A percentile compares a stretch with the other conserved stretches of the same genome.
These are phyloP conservation scores for Inonotus hispidus DNA, from an alignment of 1,284 basidiomycete species.

Conservation along the genomic window DNA sequence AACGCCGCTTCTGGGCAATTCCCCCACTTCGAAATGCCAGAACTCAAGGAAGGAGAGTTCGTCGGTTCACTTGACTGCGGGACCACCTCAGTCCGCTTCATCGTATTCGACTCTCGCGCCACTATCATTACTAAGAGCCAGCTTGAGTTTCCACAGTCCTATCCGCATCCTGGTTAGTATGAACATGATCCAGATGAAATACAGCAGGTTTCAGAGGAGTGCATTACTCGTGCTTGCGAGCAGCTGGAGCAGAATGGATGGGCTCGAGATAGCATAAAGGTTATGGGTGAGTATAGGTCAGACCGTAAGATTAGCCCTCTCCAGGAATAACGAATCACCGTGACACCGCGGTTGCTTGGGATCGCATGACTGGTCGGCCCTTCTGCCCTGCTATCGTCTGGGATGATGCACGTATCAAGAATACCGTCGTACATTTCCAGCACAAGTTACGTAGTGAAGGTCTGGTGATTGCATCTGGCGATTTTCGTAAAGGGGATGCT, in stretches of 20 bases:
- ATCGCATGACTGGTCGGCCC: slow-evolving; percentile 82
- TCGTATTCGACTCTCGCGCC: slow-evolving; percentile 88
- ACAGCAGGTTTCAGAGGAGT: slow-evolving; percentile 69
- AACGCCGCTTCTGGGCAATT: neutral
- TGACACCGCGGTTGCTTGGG: slow-evolving; percentile 96
- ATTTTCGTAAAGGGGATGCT: slow-evolving; percentile 69
- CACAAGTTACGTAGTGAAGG: slow-evolving; percentile 70
- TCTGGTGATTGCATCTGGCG: slow-evolving; percentile 65
- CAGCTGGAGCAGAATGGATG: slow-evolving; percentile 74
- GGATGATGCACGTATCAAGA: slow-evolving; percentile 90
- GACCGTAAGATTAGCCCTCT: slow-evolving; percentile 16
- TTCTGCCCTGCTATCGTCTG: slow-evolving; percentile 92
- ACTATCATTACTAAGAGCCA: slow-evolving; percentile 86
- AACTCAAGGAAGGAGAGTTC: slow-evolving; percentile 63
- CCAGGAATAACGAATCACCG: slow-evolving; percentile 96
- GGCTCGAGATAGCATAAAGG: slow-evolving; percentile 78
- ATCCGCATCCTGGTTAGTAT: slow-evolving; percentile 94
- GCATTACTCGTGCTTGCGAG: slow-evolving; percentile 72
- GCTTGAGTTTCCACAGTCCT: slow-evolving; percentile 88
- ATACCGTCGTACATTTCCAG: slow-evolving; percentile 75
- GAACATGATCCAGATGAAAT: slow-evolving; percentile 91
- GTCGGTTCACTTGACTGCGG: slow-evolving; percentile 90
- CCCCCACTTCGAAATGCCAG: neutral
- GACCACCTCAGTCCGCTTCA: slow-evolving; percentile 92
- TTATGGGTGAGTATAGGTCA: slow-evolving; percentile 63